Conservation (phyloP, 768 basidiomycete genomes). For the Amanita muscaria region DNA sequence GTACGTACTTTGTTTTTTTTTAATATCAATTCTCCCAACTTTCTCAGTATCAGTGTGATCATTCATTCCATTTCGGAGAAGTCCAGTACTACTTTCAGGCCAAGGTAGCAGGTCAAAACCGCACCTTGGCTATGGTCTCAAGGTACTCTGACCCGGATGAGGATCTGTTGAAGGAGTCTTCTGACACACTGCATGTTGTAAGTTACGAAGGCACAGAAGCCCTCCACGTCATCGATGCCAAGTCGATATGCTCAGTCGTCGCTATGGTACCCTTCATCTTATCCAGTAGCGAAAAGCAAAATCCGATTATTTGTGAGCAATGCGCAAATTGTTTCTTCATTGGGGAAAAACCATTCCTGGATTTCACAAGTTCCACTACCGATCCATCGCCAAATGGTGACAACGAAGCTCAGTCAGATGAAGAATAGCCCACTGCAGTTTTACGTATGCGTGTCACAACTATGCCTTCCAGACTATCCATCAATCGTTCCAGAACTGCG, state of each 20-base stretch:
- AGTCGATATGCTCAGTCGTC: slow-evolving; percentile 8
- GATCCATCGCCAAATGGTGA: background rate
- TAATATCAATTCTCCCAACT: background rate
- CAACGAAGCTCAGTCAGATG: background rate
- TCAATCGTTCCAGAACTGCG: background rate
- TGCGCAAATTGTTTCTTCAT: slow-evolving; percentile 24
- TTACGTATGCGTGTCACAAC: background rate
- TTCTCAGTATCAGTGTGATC: background rate
- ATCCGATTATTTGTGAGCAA: slow-evolving; percentile 10
- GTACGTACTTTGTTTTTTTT: slow-evolving; percentile 3
- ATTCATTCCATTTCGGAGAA: slow-evolving; percentile 1
- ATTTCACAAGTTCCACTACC: slow-evolving; percentile 3
- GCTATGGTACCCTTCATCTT: slow-evolving; percentile 10
- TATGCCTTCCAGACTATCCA: background rate
- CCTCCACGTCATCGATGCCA: background rate
- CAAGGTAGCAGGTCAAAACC: background rate
- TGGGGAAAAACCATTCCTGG: slow-evolving; percentile 3
- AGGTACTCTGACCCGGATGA: slow-evolving; percentile 3
- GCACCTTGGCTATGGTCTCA: slow-evolving; percentile 3
- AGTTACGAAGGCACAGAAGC: background rate
- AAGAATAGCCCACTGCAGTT: background rate
- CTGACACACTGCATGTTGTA: background rate
- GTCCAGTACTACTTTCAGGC: slow-evolving; percentile 3
- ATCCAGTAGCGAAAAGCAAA: background rate
- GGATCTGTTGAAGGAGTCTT: slow-evolving; percentile 1